Evolutionary conservation across 257 asterid species (phyloP).

Genomic region (Solanum tarapatanum): DNA sequence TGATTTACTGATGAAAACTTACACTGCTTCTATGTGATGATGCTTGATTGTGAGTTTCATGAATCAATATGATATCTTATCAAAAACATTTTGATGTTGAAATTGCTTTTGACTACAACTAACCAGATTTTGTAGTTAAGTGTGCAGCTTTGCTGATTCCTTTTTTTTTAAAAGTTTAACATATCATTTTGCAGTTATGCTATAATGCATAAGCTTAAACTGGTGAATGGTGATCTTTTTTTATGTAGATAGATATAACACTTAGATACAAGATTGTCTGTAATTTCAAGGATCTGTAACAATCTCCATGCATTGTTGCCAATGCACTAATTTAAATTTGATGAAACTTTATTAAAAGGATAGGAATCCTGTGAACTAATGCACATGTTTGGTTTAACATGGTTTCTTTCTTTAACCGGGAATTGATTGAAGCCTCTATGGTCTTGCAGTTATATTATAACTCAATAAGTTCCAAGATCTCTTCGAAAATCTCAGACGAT

Average conservation of each 20-base stretch:
- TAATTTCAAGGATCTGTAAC: neutral
- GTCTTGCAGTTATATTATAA: constrained; percentile 66
- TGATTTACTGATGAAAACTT: neutral
- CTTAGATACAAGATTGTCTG: neutral
- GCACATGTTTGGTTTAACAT: neutral
- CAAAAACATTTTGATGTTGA: neutral
- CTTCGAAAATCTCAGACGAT: constrained; percentile 27
- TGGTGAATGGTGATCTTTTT: neutral
- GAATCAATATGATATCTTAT: neutral
- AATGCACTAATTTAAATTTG: neutral
- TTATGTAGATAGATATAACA: neutral
- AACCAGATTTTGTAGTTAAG: neutral
- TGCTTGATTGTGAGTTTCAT: neutral
- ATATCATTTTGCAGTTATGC: neutral
- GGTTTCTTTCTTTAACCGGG: neutral
- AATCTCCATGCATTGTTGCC: neutral
- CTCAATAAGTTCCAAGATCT: constrained; percentile 40
- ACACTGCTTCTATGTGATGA: neutral
- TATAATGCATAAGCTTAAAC: neutral
- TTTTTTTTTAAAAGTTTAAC: neutral
- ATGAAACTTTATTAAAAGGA: neutral
- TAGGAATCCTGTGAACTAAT: neutral
- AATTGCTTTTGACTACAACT: neutral
- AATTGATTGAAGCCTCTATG: constrained; percentile 11
- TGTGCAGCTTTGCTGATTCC: neutral